These are phyloP conservation scores for Thelephora aurantiotincta DNA, from an alignment of 768 basidiomycete species.

Conservation along the genomic window DNA sequence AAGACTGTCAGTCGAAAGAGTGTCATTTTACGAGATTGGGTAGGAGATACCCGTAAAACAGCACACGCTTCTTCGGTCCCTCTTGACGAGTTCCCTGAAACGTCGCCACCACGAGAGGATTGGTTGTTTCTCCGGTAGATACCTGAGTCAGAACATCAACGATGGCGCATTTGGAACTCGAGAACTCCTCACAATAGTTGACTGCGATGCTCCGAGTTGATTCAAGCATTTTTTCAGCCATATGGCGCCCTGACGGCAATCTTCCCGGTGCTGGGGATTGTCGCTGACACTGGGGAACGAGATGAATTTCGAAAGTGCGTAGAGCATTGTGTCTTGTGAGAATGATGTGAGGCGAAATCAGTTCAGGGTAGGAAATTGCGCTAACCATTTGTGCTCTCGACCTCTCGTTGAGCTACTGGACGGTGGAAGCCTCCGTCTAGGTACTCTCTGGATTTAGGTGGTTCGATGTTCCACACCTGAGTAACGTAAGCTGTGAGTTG, in stretches of 20 bases:
- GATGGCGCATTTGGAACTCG: background rate
- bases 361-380: background rate
- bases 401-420: constrained; percentile 2
- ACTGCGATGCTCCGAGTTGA: constrained; percentile 70
- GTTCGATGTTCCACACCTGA: constrained; percentile 26
- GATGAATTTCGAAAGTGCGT: constrained; percentile 74
- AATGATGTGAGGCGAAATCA: background rate
- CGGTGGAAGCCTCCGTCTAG: constrained; percentile 1
- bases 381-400: constrained; percentile 7
- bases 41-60: constrained; percentile 72
- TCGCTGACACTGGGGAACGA: constrained; percentile 80
- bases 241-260: constrained; percentile 89
- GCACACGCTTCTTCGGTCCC: constrained; percentile 47
- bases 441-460: constrained; percentile 6
- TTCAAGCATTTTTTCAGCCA: constrained; percentile 82
- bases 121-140: constrained; percentile 59
- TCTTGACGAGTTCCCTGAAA: constrained; percentile 60
- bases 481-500: background rate
- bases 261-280: constrained; percentile 50
- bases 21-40: background rate
- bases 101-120: constrained; percentile 82
- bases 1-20: background rate
- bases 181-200: constrained; percentile 43
- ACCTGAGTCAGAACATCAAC: constrained; percentile 29
- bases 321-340: constrained; percentile 50